Percentiles rank a stretch among this genome's conserved stretches.
Conservation (phyloP, 2,329 filamentous ascomycete species). For the Diaporthe helianthi region DNA sequence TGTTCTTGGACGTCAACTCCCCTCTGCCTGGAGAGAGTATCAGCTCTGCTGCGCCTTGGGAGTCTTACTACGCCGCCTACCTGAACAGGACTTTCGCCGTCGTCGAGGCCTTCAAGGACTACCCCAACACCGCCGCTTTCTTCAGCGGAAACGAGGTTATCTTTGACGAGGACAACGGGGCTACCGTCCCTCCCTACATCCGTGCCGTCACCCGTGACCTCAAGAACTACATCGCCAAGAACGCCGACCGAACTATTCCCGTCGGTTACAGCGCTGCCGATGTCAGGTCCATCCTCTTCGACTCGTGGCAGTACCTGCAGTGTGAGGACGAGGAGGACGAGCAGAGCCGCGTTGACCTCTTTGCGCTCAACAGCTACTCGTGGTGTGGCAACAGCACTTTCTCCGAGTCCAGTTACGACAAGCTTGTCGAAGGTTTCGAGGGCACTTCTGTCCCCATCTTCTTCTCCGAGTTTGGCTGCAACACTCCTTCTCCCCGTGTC, state of each 20-base stretch:
- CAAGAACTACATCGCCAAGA: slow-evolving; percentile 80
- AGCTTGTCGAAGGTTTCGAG: slow-evolving; percentile 68
- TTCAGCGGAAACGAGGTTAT: slow-evolving; percentile 84
- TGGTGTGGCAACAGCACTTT: slow-evolving; percentile 67
- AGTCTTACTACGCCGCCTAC: slow-evolving; percentile 65
- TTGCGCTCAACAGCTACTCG: slow-evolving; percentile 79
- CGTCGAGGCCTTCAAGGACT: slow-evolving; percentile 71
- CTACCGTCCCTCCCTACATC: slow-evolving; percentile 71
- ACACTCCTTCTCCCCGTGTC: slow-evolving; percentile 70
- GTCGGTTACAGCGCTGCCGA: slow-evolving; percentile 85
- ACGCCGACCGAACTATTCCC: slow-evolving; percentile 71
- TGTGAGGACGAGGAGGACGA: slow-evolving; percentile 62
- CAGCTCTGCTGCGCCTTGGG: slow-evolving; percentile 61
- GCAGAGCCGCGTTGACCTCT: slow-evolving; percentile 73
- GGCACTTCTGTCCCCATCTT: slow-evolving; percentile 75
- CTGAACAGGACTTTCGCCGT: slow-evolving; percentile 72
- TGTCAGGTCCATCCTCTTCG: slow-evolving; percentile 74
- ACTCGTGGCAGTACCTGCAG: slow-evolving; percentile 79
- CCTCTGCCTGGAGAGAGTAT: slow-evolving; percentile 66
- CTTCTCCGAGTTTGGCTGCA: slow-evolving; percentile 85
- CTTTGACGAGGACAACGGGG: slow-evolving; percentile 67
- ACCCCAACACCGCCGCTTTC: slow-evolving; percentile 73
- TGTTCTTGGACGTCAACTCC: slow-evolving; percentile 74
- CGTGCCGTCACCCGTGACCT: slow-evolving; percentile 79
- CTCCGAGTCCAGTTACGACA: slow-evolving; percentile 60